Percentiles rank a stretch among this genome's conserved stretches.
Evolutionary conservation across 208 protist genomes (phyloP).

Genomic region (Phytomonas sp.): DNA sequence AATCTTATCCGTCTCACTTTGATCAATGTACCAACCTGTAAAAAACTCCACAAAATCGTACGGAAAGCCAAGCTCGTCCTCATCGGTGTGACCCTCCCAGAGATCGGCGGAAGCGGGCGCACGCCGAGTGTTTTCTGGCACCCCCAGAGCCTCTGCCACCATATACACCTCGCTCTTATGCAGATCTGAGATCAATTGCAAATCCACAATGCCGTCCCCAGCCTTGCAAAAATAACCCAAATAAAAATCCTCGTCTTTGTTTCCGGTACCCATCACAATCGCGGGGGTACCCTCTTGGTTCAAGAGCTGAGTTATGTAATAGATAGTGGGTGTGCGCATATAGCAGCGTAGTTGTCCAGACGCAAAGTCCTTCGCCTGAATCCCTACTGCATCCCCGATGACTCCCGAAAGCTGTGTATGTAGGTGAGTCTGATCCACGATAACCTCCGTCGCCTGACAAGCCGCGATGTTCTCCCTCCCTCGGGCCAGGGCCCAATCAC

Average conservation of each 20-base stretch:
- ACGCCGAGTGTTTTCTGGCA: conserved; percentile 73
- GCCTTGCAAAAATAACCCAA: conserved; percentile 96
- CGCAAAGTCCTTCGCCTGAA: conserved; percentile 81
- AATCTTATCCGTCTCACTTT: conserved; percentile 45
- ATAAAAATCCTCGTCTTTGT: conserved; percentile 96
- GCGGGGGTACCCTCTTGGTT: conserved; percentile 73
- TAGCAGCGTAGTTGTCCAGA: conserved; percentile 92
- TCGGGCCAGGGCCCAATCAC: conserved; percentile 76
- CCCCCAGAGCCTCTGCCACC: conserved; percentile 70
- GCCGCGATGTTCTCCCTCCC: conserved; percentile 77
- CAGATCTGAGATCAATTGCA: conserved; percentile 94
- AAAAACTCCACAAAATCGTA: conserved; percentile 96
- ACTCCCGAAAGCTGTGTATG: conserved; percentile 55
- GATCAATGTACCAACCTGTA: conserved; percentile 74
- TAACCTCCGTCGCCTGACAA: conserved; percentile 74
- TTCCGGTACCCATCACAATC: conserved; percentile 95
- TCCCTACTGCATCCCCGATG: conserved; percentile 62
- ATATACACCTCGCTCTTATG: conserved; percentile 94
- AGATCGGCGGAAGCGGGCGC: conserved; percentile 92
- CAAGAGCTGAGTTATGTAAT: conserved; percentile 91
- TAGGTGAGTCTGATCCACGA: conserved; percentile 90
- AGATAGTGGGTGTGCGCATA: conserved; percentile 91
- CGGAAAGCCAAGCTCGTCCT: conserved; percentile 93
- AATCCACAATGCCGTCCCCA: conserved; percentile 93
- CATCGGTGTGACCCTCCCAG: conserved; percentile 94